Evolutionary conservation across 257 asterid species (phyloP), one percentile per base, ranked within the genome.

Genomic region (Sherardia arvensis): DNA sequence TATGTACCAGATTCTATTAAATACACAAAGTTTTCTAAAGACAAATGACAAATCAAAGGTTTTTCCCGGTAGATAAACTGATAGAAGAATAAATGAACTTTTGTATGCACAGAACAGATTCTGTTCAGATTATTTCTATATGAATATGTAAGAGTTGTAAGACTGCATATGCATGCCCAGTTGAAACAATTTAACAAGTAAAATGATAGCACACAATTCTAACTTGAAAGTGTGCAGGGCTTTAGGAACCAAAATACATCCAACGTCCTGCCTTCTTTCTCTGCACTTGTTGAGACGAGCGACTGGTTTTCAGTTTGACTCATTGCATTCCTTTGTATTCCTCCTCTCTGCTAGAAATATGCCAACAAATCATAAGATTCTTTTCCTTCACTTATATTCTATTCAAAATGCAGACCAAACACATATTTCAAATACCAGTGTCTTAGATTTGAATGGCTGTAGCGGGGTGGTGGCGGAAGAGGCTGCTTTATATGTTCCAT

Each of bases 231-330:
- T 28, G 94, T 77, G 89, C 97, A 93, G 65, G 97, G 99, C 78
- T 90, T 93, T 59, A 93, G 77, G 84, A 93, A 90, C 96, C 99
- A 93, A 79, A 93, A 87, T 26, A 82, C 97, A 78, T 90, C 96
- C 80, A 93, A 72, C 62, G 86, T 73, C 81, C 80, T 84, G 71
- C 83, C 85, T 74, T 87, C 97, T 57, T 80, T 83, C 59, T 87
- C 95, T 29, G 76, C 77, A 66, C 53, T 3, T 43, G 59, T 47
- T 20, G 70, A 53, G 14, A 36, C 61, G 36, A 67, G 80, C 53
- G 64, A 59, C 62, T 56, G 74, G 67, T 69, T 65, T 65, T 38
- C 72, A 40, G 55, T 36, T 17, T 64, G 77, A 15, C 28, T 79
- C 57, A 54, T 63, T 47, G 66, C 69, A 68, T 71, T 75, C 11